Conservation (phyloP, 1,284 basidiomycete species). For the Ustilago shanxiensis region DNA sequence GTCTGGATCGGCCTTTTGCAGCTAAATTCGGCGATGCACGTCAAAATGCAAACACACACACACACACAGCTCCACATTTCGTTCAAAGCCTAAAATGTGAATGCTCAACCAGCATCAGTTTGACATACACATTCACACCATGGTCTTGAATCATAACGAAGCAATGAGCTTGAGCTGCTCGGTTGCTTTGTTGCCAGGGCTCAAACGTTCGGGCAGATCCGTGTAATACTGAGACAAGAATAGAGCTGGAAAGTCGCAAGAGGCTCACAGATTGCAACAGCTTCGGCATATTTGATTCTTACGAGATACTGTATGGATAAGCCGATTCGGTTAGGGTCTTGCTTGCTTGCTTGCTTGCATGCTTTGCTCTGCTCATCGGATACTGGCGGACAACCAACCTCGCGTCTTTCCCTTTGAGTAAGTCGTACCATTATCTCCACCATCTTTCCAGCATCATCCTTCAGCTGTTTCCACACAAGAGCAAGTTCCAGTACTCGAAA, state of each 20-base stretch:
- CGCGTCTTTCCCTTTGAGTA: background rate
- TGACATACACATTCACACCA: too few species aligned
- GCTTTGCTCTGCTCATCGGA: conserved; percentile 1
- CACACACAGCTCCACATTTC: conserved; percentile 1
- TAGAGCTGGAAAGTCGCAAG: too few species aligned
- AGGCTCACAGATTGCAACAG: background rate
- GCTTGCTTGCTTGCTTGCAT: too few species aligned
- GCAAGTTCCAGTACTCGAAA: too few species aligned
- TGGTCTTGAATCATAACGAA: too few species aligned
- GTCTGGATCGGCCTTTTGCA: conserved; percentile 16
- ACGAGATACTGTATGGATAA: conserved; percentile 3
- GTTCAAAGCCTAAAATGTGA: background rate
- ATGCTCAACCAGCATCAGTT: too few species aligned
- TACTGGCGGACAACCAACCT: background rate
- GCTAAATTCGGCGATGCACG: conserved; percentile 22
- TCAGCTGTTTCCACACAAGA: background rate
- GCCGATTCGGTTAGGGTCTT: background rate
- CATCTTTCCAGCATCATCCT: background rate
- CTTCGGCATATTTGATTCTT: background rate
- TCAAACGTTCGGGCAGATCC: too few species aligned
- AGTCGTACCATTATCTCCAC: too few species aligned
- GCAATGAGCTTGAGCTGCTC: too few species aligned
- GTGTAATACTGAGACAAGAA: too few species aligned
- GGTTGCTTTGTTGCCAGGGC: too few species aligned
- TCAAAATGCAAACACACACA: conserved; percentile 9